Evolutionary conservation across 2,329 filamentous ascomycete genomes (phyloP).

Genomic region (Exophiala viscosa): DNA sequence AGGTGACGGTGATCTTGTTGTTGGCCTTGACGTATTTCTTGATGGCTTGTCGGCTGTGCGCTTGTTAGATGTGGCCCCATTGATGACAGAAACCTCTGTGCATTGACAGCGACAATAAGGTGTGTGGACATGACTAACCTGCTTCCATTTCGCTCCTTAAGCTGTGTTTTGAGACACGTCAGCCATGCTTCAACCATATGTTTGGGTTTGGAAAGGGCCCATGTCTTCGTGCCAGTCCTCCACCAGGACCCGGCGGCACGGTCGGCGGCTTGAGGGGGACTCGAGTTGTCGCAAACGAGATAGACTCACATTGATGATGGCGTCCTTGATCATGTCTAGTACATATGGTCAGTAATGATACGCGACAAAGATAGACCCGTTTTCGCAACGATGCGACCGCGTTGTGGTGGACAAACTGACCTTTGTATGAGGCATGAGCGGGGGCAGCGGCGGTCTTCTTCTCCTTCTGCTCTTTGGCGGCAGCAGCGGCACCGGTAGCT

Average conservation of each 20-base stretch:
- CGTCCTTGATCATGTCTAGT: conserved; percentile 70
- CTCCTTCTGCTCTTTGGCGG: conserved; percentile 22
- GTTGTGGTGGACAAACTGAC: conserved; percentile 51
- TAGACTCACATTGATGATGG: conserved; percentile 65
- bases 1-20: conserved; percentile 63
- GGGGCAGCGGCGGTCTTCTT: conserved; percentile 57
- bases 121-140: conserved; percentile 51
- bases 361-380: conserved; percentile 47
- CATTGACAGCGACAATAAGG: conserved; percentile 28
- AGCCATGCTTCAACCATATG: conserved; percentile 36
- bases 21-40: conserved; percentile 73
- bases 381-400: conserved; percentile 43
- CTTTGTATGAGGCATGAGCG: conserved; percentile 63
- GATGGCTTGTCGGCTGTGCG: conserved; percentile 62
- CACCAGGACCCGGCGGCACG: neutral
- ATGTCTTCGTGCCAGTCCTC: neutral
- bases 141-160: conserved; percentile 67
- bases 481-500: conserved; percentile 48
- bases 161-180: conserved; percentile 51
- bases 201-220: neutral
- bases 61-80: conserved; percentile 21
- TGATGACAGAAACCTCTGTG: conserved; percentile 8
- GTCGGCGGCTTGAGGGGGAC: conserved; percentile 33
- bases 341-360: conserved; percentile 50
- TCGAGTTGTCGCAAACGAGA: conserved; percentile 45